These are phyloP conservation scores for Bryoglossum gracile DNA, from an alignment of 495 filamentous ascomycete species.

Conservation along the genomic window DNA sequence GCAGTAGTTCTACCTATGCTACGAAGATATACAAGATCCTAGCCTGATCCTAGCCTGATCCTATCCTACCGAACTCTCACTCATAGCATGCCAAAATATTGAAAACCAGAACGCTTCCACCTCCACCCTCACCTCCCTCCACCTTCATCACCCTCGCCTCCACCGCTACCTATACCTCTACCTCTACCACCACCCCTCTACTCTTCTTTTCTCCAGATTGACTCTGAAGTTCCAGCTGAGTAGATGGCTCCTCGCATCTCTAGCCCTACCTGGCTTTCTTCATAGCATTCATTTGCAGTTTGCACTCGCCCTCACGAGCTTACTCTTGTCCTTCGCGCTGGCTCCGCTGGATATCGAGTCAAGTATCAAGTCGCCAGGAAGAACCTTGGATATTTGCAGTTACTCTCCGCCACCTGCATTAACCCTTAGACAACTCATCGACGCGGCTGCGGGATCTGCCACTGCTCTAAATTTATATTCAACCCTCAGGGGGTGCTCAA, in stretches of 20 bases:
- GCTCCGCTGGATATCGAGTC: conserved; percentile 20
- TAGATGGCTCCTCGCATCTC: neutral
- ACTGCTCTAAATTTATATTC: conserved; percentile 1
- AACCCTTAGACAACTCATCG: neutral
- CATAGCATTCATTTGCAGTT: conserved; percentile 8
- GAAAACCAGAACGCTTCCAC: neutral
- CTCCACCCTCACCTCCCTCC: neutral
- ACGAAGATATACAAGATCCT: no score
- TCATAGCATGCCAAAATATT: no score
- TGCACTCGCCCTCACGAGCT: neutral
- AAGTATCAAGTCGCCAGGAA: conserved; percentile 14
- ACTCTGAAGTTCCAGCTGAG: neutral
- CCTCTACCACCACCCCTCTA: no score
- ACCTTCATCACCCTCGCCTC: neutral
- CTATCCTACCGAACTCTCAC: no score
- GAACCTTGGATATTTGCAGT: conserved; percentile 4
- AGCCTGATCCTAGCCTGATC: no score
- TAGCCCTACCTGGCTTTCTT: conserved; percentile 7
- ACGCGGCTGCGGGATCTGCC: conserved; percentile 4
- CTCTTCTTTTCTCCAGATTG: neutral
- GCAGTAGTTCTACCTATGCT: no score
- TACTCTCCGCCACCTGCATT: conserved; percentile 2
- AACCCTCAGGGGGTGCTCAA: no score
- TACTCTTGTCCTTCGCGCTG: conserved; percentile 6
- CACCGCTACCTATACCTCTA: no score